Percentiles rank a stretch among this genome's conserved stretches.
phyloP scores from a whole-genome alignment of 768 basidiomycete genomes.

The Kwoniella botswanensis region DNA sequence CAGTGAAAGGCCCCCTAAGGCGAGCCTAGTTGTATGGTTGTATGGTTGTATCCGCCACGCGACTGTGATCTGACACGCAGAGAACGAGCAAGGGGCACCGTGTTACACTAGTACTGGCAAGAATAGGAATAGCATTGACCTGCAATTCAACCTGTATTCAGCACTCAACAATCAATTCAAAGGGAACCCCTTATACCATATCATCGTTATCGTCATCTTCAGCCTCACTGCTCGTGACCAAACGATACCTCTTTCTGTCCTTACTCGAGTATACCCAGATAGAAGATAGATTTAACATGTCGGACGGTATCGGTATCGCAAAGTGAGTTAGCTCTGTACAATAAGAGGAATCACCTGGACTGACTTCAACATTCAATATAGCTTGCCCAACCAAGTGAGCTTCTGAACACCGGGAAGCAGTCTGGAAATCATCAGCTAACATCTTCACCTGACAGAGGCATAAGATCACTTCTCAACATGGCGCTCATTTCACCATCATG shows the following conservation, averaged over 20 bases:
- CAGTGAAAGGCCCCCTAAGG: no score
- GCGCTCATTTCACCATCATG: slow-evolving; percentile 99
- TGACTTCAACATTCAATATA: slow-evolving; percentile 54
- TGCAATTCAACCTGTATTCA: not conserved
- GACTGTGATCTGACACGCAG: slow-evolving; percentile 6
- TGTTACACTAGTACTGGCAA: not conserved
- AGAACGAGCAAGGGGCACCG: slow-evolving; percentile 5
- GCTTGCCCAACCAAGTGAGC: slow-evolving; percentile 94
- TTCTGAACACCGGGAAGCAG: not conserved
- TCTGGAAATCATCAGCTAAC: slow-evolving; percentile 17
- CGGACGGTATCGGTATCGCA: slow-evolving; percentile 56
- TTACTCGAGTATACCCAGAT: slow-evolving; percentile 8
- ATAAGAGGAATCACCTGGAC: not conserved
- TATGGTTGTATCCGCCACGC: slow-evolving; percentile 7
- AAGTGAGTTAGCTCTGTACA: slow-evolving; percentile 42
- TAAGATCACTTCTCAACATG: slow-evolving; percentile 97
- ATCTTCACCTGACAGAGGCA: slow-evolving; percentile 70
- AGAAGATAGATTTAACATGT: slow-evolving; percentile 31
- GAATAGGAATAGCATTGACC: not conserved
- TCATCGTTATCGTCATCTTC: not conserved
- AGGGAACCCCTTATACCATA: not conserved
- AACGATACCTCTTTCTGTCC: not conserved
- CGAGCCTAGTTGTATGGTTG: not conserved
- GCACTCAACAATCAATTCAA: slow-evolving; percentile 2
- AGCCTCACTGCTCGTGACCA: not conserved